These are phyloP conservation scores for Tolypocladium album DNA, from an alignment of 2,329 filamentous ascomycete genomes.

Conservation along the genomic window DNA sequence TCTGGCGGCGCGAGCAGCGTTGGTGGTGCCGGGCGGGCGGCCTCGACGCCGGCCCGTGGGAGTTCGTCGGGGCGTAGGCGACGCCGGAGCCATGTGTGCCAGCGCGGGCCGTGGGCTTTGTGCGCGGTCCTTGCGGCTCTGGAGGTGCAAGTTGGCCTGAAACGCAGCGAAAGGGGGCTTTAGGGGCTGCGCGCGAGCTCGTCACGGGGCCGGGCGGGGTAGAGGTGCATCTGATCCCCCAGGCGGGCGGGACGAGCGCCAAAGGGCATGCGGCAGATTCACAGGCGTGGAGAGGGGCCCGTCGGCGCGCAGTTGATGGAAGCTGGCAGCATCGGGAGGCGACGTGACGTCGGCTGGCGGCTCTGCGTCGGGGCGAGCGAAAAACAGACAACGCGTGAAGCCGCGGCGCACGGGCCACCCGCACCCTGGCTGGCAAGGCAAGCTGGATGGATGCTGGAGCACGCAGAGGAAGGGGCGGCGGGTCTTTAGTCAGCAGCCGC, in stretches of 20 bases:
- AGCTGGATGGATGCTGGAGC: no score
- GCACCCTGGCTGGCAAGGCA: not conserved
- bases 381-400: slow-evolving; percentile 31
- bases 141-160: not conserved
- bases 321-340: slow-evolving; percentile 16
- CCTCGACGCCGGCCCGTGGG: slow-evolving; percentile 34
- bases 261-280: slow-evolving; percentile 9
- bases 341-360: slow-evolving; percentile 23
- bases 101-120: not conserved
- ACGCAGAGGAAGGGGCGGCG: not conserved
- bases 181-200: slow-evolving; percentile 18
- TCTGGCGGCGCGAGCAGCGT: slow-evolving; percentile 28
- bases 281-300: slow-evolving; percentile 8
- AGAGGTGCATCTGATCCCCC: slow-evolving; percentile 11
- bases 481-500: not conserved
- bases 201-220: slow-evolving; percentile 16
- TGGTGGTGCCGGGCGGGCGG: slow-evolving; percentile 32
- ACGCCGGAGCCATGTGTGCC: slow-evolving; percentile 20
- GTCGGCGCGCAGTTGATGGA: slow-evolving; percentile 16
- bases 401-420: slow-evolving; percentile 2
- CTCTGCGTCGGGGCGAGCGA: slow-evolving; percentile 17
- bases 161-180: slow-evolving; percentile 4
- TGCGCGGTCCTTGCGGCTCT: not conserved
- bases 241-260: slow-evolving; percentile 4
- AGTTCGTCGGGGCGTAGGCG: slow-evolving; percentile 28